Percentiles rank a stretch among this genome's conserved stretches.
Conservation (phyloP, 2,329 filamentous ascomycete species). For the Phaeosphaeriaceae sp. region DNA sequence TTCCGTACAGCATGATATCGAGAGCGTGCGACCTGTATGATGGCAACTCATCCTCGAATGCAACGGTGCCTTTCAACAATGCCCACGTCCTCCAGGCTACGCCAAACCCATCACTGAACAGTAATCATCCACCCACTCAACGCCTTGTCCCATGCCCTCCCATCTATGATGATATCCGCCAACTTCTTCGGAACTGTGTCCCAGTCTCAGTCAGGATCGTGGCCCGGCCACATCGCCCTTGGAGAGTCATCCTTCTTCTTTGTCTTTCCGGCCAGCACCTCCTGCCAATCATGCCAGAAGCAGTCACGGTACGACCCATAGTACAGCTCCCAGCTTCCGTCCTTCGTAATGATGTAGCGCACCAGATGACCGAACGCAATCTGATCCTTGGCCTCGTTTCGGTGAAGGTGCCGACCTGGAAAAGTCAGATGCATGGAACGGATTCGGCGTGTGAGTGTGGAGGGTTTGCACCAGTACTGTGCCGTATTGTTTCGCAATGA, state of each 20-base stretch:
- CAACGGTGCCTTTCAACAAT: too few relatives aligned
- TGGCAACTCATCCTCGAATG: too few relatives aligned
- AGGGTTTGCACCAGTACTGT: background rate
- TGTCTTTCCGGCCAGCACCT: background rate
- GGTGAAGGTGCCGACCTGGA: background rate
- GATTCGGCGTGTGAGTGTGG: too few relatives aligned
- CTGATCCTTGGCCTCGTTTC: background rate
- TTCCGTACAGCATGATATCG: too few relatives aligned
- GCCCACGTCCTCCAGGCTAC: background rate
- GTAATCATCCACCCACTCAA: background rate
- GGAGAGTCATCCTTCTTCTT: background rate
- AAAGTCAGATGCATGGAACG: background rate
- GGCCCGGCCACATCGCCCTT: background rate
- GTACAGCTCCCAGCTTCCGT: conserved; percentile 4
- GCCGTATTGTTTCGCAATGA: background rate
- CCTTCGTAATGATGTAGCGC: background rate
- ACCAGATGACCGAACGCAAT: conserved; percentile 10
- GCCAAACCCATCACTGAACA: background rate
- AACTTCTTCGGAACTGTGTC: background rate
- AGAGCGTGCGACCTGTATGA: too few relatives aligned
- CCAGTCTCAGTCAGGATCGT: background rate
- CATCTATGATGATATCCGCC: background rate
- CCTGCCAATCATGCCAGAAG: conserved; percentile 2
- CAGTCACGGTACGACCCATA: conserved; percentile 7
- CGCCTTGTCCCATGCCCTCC: background rate